These are phyloP conservation scores for Jasminum sambac DNA, from an alignment of 257 asterid species.

Conservation along the genomic window DNA sequence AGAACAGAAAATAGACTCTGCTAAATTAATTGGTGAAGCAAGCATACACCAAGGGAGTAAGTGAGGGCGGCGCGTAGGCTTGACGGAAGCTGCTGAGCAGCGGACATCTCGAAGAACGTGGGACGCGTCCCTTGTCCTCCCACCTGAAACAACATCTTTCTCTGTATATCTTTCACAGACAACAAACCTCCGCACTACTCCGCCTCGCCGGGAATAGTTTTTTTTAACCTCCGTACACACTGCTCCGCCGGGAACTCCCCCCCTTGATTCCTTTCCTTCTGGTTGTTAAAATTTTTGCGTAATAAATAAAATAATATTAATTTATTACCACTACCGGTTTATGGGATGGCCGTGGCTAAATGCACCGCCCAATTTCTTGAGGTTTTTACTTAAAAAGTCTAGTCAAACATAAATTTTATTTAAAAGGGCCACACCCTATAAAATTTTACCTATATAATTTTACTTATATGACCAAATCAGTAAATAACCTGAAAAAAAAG, in stretches of 20 bases:
- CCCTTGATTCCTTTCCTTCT: too few relatives aligned
- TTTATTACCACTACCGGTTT: too few relatives aligned
- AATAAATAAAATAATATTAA: too few relatives aligned
- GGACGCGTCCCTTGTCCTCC: conserved; percentile 99
- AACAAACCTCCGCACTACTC: not conserved
- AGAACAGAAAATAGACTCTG: not conserved
- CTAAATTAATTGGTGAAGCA: conserved; percentile 3
- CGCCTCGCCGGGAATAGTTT: not conserved
- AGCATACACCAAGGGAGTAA: conserved; percentile 85
- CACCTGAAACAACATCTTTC: conserved; percentile 94
- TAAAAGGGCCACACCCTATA: too few relatives aligned
- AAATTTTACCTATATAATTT: too few relatives aligned
- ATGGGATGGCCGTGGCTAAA: too few relatives aligned
- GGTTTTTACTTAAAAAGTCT: too few relatives aligned
- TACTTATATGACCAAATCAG: too few relatives aligned
- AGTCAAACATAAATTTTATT: too few relatives aligned
- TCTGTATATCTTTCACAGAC: conserved; percentile 12
- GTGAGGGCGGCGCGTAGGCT: conserved; percentile 94
- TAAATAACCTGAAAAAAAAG: too few relatives aligned
- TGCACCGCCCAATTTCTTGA: too few relatives aligned
- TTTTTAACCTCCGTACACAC: not conserved
- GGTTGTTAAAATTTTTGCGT: too few relatives aligned
- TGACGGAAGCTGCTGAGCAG: conserved; percentile 99
- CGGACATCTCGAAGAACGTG: conserved; percentile 99
- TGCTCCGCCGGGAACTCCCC: not conserved